Evolutionary conservation across 75 land plant genomes (phyloP), one percentile per base, ranked within the genome.

Genomic region (Gnetum montanum): DNA sequence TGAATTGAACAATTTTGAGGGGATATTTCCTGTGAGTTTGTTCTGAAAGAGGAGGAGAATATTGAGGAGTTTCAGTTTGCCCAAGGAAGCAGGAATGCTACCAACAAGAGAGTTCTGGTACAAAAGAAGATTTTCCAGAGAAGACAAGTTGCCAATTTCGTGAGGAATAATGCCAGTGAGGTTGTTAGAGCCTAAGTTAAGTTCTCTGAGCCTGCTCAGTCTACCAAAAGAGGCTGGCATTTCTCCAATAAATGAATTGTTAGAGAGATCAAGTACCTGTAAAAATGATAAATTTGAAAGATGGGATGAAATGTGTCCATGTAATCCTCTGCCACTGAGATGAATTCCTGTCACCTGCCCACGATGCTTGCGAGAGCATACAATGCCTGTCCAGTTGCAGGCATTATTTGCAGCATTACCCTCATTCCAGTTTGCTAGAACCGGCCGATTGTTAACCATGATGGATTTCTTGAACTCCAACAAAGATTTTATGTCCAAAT

Each of bases 131-230:
- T 66, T 70, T 19, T 61, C 63, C 22, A 91, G 60, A 34, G 54
- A 71, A 16, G 78, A 66, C 36, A 82, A 78, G 70, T 71, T 71
- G 2, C 84, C 79, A 44, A 90, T 59, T 64, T 86, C 85, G 10
- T 73, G 60, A 2, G 96, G 96, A 6, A 90, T 81, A 1, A 72
- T 33, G 2, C 91, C 96, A 0, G 91, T 73, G 6, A 90, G 51
- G 7, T 50, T 23, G 0, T 79, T 54, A 10, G 65, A 68, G 46
- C 78, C 84, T 6, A 91, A 61, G 7, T 76, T 74, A 2, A 91
- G 54, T 1, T 79, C 78, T 44, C 74, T 68, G 8, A 92, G 47
- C 27, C 56, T 75, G 49, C 58, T 62, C 58, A 81, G 54, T 44
- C 8, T 26, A 20, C 85, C 87, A 31, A 86, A 64, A 12, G 77